Evolutionary conservation across 2,329 filamentous ascomycete genomes (phyloP).

Genomic region (Sarocladium kiliense): DNA sequence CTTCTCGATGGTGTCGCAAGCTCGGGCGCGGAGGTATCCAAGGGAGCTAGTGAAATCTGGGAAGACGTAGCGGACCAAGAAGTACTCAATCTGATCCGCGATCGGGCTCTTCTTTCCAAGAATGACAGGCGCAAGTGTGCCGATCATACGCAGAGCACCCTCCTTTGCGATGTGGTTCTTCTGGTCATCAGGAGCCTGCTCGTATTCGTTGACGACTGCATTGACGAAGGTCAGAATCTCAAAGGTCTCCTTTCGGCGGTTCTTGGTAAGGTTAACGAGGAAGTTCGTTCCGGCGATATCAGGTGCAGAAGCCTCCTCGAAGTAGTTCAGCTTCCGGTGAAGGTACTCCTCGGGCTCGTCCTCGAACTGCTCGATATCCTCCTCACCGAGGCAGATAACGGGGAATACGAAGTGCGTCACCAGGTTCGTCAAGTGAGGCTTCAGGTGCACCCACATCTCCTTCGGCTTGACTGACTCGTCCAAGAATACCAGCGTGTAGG

Average conservation of each 20-base stretch:
- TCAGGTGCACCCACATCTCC: slow-evolving; percentile 91
- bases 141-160: slow-evolving; percentile 94
- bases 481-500: slow-evolving; percentile 89
- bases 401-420: slow-evolving; percentile 95
- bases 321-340: slow-evolving; percentile 95
- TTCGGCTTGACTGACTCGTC: slow-evolving; percentile 98
- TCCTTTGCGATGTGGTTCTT: slow-evolving; percentile 96
- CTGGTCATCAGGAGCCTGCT: slow-evolving; percentile 74
- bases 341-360: slow-evolving; percentile 95
- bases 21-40: slow-evolving; percentile 87
- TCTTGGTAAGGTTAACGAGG: slow-evolving; percentile 89
- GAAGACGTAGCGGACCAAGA: slow-evolving; percentile 97
- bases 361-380: slow-evolving; percentile 90
- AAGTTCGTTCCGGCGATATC: slow-evolving; percentile 97
- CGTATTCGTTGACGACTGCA: slow-evolving; percentile 88
- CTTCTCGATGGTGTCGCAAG: slow-evolving; percentile 96
- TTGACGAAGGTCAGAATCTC: slow-evolving; percentile 94
- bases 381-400: slow-evolving; percentile 83
- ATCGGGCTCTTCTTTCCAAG: slow-evolving; percentile 98
- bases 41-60: slow-evolving; percentile 92
- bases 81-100: slow-evolving; percentile 95
- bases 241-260: slow-evolving; percentile 91
- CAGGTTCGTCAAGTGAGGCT: slow-evolving; percentile 87
- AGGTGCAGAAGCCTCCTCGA: slow-evolving; percentile 91
- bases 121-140: slow-evolving; percentile 87